These are phyloP conservation scores for Wickerhamomyces queroliae DNA, from an alignment of 805 yeast genomes.

Conservation along the genomic window DNA sequence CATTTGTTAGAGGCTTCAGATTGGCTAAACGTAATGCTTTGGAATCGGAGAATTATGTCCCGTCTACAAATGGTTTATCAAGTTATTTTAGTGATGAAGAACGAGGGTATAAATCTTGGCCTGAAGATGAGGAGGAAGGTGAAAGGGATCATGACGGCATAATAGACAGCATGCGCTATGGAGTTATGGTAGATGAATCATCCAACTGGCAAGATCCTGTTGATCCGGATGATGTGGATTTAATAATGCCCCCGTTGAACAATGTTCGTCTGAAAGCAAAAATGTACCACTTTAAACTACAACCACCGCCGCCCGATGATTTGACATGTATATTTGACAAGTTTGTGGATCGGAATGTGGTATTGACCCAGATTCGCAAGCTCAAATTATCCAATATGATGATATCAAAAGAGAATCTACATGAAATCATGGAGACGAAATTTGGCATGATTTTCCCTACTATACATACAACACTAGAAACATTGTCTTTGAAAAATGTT, in stretches of 20 bases:
- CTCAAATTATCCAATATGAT: not conserved
- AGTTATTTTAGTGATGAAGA: conserved; percentile 1
- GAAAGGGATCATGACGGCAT: conserved; percentile 1
- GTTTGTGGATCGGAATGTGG: too few relatives aligned
- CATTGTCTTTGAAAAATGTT: conserved; percentile 2
- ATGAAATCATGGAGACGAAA: not conserved
- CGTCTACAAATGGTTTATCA: not conserved
- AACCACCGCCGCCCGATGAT: too few relatives aligned
- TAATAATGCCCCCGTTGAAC: not conserved
- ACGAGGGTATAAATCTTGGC: not conserved
- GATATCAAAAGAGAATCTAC: not conserved
- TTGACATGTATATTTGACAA: too few relatives aligned
- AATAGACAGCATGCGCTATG: not conserved
- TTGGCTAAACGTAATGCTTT: not conserved
- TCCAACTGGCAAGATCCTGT: too few relatives aligned
- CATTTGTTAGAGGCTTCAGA: conserved; percentile 8
- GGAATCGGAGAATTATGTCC: not conserved
- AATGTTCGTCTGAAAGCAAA: too few relatives aligned
- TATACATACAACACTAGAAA: not conserved
- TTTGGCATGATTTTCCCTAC: not conserved
- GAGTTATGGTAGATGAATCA: not conserved
- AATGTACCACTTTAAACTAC: too few relatives aligned
- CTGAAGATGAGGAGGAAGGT: not conserved
- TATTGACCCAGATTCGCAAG: not conserved
- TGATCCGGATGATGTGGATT: not conserved